Conservation (phyloP, 2,329 filamentous ascomycete species). For the Colletotrichum sp. region DNA sequence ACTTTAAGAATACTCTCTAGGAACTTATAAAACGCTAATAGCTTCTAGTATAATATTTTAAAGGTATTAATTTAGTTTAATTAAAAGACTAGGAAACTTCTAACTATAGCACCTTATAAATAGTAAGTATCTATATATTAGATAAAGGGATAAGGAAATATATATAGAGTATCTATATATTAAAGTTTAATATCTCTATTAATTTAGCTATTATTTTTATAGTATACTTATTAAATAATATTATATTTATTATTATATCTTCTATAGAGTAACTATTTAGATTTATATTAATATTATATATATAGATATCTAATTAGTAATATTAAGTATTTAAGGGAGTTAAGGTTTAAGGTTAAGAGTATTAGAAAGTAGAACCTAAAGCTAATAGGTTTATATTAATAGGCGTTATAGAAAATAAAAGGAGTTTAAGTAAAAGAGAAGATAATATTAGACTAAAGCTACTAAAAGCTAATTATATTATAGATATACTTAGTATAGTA, state of each 20-base stretch:
- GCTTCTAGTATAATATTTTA: background rate
- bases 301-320: too few relatives aligned
- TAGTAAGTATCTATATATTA: background rate
- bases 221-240: background rate
- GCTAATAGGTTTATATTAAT: too few relatives aligned
- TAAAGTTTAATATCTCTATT: background rate
- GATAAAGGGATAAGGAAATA: background rate
- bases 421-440: background rate
- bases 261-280: background rate
- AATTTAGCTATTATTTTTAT: background rate
- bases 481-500: too few relatives aligned
- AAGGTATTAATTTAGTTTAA: background rate
- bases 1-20: background rate
- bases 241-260: background rate
- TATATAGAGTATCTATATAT: background rate
- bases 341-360: too few relatives aligned
- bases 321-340: too few relatives aligned
- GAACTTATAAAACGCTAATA: background rate
- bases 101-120: background rate
- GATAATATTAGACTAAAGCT: background rate
- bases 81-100: background rate
- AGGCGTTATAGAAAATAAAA: too few relatives aligned
- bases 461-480: too few relatives aligned
- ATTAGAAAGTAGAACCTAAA: too few relatives aligned
- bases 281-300: background rate